Conservation (phyloP, 495 filamentous ascomycete species). For the Pseudoneurospora amorphoporcata region DNA sequence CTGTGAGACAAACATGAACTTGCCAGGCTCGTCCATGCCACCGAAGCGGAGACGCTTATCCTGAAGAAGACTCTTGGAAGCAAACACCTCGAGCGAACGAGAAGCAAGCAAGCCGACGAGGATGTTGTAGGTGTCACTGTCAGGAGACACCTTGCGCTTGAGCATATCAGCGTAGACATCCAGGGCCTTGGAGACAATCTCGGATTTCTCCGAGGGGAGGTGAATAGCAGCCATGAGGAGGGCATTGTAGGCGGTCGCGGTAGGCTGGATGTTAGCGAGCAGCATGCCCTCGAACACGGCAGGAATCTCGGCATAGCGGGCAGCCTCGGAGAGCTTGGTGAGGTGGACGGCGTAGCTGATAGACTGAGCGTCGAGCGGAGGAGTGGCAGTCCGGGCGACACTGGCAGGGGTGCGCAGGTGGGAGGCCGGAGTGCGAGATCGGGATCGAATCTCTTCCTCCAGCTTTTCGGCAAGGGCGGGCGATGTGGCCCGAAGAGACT, state of each 20-base stretch:
- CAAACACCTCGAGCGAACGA: constrained; percentile 62
- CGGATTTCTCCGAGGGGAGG: constrained; percentile 58
- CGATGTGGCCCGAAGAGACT: constrained; percentile 25
- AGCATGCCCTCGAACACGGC: constrained; percentile 83
- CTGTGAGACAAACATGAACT: constrained; percentile 83
- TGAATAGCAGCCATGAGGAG: constrained; percentile 73
- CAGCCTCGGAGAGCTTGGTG: constrained; percentile 52
- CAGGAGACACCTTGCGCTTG: constrained; percentile 67
- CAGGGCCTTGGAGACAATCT: constrained; percentile 78
- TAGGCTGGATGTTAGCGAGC: constrained; percentile 63
- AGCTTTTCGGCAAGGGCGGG: constrained; percentile 27
- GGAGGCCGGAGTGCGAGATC: constrained; percentile 28
- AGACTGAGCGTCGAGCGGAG: constrained; percentile 45
- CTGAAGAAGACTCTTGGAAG: constrained; percentile 59
- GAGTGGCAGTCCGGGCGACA: constrained; percentile 32
- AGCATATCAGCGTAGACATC: constrained; percentile 97
- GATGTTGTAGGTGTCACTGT: constrained; percentile 76
- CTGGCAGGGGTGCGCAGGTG: constrained; percentile 30
- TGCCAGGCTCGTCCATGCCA: constrained; percentile 74
- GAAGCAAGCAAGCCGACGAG: constrained; percentile 71
- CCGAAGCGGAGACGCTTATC: constrained; percentile 69
- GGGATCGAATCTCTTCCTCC: constrained; percentile 29
- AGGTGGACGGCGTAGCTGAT: constrained; percentile 66
- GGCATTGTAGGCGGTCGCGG: constrained; percentile 78
- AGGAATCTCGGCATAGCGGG: constrained; percentile 75